These are phyloP conservation scores for Annulohypoxylon truncatum DNA, from an alignment of 2,329 filamentous ascomycete genomes.

Conservation along the genomic window DNA sequence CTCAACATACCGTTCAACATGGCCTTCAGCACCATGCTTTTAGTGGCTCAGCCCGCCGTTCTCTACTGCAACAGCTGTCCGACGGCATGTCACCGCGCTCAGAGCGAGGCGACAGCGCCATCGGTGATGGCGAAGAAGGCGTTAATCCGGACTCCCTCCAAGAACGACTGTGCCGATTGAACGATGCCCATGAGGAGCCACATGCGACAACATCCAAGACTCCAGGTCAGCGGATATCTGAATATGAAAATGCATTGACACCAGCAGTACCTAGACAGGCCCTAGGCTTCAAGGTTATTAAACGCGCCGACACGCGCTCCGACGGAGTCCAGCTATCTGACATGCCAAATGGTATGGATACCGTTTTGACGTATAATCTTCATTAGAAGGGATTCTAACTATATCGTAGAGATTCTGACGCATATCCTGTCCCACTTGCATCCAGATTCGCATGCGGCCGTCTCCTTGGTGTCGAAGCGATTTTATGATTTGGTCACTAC, in stretches of 20 bases:
- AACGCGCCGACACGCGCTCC: conserved; percentile 56
- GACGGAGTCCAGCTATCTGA: conserved; percentile 60
- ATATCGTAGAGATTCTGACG: conserved; percentile 81
- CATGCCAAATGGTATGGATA: conserved; percentile 89
- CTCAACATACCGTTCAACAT: conserved; percentile 60
- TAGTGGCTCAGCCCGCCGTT: conserved; percentile 52
- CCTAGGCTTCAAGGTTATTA: conserved; percentile 67
- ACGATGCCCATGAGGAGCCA: conserved; percentile 49
- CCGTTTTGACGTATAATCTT: conserved; percentile 19
- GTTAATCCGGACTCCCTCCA: conserved; percentile 60
- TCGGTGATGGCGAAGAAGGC: conserved; percentile 44
- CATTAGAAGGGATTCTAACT: conserved; percentile 43
- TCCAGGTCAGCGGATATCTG: conserved; percentile 66
- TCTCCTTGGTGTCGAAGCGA: conserved; percentile 86
- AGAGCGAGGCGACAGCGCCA: conserved; percentile 45
- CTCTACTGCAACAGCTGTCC: conserved; percentile 49
- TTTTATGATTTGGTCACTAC: conserved; percentile 90
- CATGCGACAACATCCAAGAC: conserved; percentile 45
- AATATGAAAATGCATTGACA: conserved; percentile 70
- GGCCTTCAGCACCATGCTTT: conserved; percentile 61
- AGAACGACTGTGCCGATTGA: conserved; percentile 66
- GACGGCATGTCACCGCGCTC: conserved; percentile 54
- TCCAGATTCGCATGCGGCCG: conserved; percentile 82
- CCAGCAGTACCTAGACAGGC: conserved; percentile 60
- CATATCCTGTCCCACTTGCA: conserved; percentile 92